Conservation (phyloP, 2,329 filamentous ascomycete species). For the Taxawa tesnikishii region DNA sequence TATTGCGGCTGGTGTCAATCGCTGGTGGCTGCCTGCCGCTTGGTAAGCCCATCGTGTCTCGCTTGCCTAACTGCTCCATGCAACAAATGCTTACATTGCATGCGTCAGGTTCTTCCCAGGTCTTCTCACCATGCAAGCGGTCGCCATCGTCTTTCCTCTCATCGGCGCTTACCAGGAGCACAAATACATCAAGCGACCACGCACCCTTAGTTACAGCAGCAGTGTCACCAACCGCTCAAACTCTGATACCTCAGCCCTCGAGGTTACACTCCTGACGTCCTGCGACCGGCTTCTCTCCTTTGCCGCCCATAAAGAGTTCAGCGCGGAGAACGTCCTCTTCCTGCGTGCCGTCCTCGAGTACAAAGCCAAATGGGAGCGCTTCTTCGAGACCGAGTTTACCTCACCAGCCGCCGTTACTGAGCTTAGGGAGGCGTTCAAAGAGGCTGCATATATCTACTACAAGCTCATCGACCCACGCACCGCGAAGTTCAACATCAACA, state of each 20-base stretch:
- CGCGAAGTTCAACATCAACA: constrained; percentile 56
- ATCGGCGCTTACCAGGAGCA: constrained; percentile 38
- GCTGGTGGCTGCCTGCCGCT: constrained; percentile 46
- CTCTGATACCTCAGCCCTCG: background rate
- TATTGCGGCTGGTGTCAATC: constrained; percentile 26
- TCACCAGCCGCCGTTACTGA: constrained; percentile 13
- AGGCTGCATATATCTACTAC: constrained; percentile 49
- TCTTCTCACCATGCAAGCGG: constrained; percentile 50
- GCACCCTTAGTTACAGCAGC: background rate
- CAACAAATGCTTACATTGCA: background rate
- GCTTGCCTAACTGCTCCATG: background rate
- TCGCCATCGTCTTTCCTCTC: constrained; percentile 51
- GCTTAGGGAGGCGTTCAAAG: constrained; percentile 42
- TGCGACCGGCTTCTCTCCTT: constrained; percentile 46
- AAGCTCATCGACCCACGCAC: constrained; percentile 44
- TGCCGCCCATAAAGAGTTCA: constrained; percentile 54
- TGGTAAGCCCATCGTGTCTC: constrained; percentile 40
- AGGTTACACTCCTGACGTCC: background rate
- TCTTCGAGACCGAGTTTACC: constrained; percentile 4
- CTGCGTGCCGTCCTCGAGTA: constrained; percentile 18
- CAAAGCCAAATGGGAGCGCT: constrained; percentile 1
- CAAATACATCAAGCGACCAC: constrained; percentile 16
- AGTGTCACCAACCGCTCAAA: background rate
- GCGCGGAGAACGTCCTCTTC: constrained; percentile 60
- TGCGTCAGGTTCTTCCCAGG: constrained; percentile 38